These are phyloP conservation scores for Candida fluviatilis DNA, from an alignment of 805 yeast species.

Conservation along the genomic window DNA sequence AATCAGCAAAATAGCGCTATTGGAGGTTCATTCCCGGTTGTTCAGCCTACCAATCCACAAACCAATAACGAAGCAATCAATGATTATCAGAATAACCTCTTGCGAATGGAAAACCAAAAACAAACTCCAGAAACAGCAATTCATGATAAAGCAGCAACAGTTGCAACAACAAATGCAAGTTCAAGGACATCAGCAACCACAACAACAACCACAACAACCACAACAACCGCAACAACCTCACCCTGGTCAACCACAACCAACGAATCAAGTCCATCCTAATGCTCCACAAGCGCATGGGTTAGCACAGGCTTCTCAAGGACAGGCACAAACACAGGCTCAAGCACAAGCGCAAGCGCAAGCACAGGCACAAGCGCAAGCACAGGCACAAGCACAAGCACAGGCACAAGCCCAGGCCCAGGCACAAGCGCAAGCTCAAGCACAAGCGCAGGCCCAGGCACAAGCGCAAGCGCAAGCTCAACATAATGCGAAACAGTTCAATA, in stretches of 20 bases:
- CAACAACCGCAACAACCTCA: constrained; percentile 10
- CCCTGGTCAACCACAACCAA: constrained; percentile 15
- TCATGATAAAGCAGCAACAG: constrained; percentile 15
- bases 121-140: constrained; percentile 17
- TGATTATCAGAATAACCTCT: constrained; percentile 19
- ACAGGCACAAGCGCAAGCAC: background rate
- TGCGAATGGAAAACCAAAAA: constrained; percentile 17
- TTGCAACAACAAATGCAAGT: constrained; percentile 9
- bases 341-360: background rate
- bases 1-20: constrained; percentile 4
- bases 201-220: constrained; percentile 8
- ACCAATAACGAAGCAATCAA: constrained; percentile 13
- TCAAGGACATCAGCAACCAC: constrained; percentile 5
- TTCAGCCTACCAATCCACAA: constrained; percentile 5
- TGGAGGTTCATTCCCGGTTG: constrained; percentile 1
- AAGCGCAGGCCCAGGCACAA: constrained; percentile 11
- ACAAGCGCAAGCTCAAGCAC: constrained; percentile 7
- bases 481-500: constrained; percentile 1
- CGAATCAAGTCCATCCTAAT: constrained; percentile 11
- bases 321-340: constrained; percentile 9
- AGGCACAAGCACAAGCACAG: constrained; percentile 1
- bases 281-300: too few species aligned
- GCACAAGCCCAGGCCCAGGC: constrained; percentile 6
- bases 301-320: constrained; percentile 7
- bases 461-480: constrained; percentile 10